Conservation (phyloP, 2,329 filamentous ascomycete species). For the Hymenoscyphus repandus region DNA sequence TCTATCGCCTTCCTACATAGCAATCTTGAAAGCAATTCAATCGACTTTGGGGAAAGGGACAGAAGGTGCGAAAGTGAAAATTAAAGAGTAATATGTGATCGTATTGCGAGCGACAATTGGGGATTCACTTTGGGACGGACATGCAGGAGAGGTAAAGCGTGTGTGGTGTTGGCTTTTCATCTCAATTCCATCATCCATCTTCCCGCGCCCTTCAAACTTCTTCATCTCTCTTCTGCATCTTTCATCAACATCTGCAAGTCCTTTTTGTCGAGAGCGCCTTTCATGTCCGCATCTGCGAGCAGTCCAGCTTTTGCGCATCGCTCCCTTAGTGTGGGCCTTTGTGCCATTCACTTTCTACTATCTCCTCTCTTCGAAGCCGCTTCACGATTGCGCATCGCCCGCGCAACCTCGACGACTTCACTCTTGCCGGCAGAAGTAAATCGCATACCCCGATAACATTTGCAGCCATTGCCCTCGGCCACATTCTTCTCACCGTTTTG, state of each 20-base stretch:
- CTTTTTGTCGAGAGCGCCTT: constrained; percentile 19
- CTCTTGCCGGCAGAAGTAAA: constrained; percentile 1
- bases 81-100: constrained; percentile 27
- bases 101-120: constrained; percentile 16
- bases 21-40: constrained; percentile 25
- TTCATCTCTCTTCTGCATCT: constrained; percentile 7
- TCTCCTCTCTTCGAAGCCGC: constrained; percentile 6
- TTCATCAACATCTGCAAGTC: constrained; percentile 10
- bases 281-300: constrained; percentile 23
- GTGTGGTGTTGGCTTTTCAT: constrained; percentile 14
- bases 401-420: constrained; percentile 8
- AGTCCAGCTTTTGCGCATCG: constrained; percentile 11
- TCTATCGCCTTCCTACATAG: constrained; percentile 23
- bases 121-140: constrained; percentile 11
- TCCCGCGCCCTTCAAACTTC: constrained; percentile 4
- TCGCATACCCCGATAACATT: not conserved
- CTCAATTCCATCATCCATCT: constrained; percentile 14
- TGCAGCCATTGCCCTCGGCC: too few relatives aligned
- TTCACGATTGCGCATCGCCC: constrained; percentile 13
- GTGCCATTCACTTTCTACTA: constrained; percentile 4
- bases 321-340: constrained; percentile 3
- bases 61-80: constrained; percentile 1
- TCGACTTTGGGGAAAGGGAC: constrained; percentile 20
- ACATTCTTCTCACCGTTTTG: too few relatives aligned
- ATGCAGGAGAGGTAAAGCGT: constrained; percentile 22